Evolutionary conservation across 1,284 basidiomycete species (phyloP).

Genomic region (Phaffia rhodozyma): DNA sequence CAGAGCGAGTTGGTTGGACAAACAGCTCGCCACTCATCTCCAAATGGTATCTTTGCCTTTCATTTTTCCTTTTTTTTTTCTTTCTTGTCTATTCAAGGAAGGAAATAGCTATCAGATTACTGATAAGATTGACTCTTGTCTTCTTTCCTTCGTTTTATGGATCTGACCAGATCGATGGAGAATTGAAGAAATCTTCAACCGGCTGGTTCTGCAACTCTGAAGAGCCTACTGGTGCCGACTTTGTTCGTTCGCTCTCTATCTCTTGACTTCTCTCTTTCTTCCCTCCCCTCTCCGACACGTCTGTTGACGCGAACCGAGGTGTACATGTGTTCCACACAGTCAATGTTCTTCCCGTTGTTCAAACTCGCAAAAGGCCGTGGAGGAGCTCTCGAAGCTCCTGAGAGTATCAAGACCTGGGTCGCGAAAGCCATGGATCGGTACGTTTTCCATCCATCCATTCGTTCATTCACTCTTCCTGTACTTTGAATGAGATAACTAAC

Average conservation of each 20-base stretch:
- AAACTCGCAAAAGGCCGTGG: slow-evolving; percentile 6
- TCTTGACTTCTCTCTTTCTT: background rate
- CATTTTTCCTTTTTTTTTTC: background rate
- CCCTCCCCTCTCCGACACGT: background rate
- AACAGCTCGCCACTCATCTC: slow-evolving; percentile 4
- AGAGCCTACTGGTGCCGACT: slow-evolving; percentile 13
- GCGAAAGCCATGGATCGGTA: background rate
- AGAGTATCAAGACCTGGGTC: slow-evolving; percentile 3
- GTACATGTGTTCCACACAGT: background rate
- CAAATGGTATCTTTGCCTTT: background rate
- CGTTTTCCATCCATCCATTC: background rate
- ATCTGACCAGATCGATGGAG: slow-evolving; percentile 10
- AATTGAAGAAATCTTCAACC: slow-evolving; percentile 4
- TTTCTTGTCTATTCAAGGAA: background rate
- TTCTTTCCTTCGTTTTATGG: too few species aligned
- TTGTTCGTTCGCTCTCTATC: slow-evolving; percentile 2
- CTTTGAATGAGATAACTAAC: too few species aligned
- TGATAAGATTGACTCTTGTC: too few species aligned
- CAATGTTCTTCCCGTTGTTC: slow-evolving; percentile 10
- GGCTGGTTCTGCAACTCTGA: slow-evolving; percentile 5
- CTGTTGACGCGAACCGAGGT: background rate
- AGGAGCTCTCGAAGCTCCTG: background rate
- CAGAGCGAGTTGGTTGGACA: slow-evolving; percentile 13
- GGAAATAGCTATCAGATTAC: too few species aligned
- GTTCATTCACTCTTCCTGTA: too few species aligned